A percentile compares a stretch with the other conserved stretches of the same genome.
Evolutionary conservation across 2,329 filamentous ascomycete genomes (phyloP).

Genomic region (Aspergillus sclerotialis): DNA sequence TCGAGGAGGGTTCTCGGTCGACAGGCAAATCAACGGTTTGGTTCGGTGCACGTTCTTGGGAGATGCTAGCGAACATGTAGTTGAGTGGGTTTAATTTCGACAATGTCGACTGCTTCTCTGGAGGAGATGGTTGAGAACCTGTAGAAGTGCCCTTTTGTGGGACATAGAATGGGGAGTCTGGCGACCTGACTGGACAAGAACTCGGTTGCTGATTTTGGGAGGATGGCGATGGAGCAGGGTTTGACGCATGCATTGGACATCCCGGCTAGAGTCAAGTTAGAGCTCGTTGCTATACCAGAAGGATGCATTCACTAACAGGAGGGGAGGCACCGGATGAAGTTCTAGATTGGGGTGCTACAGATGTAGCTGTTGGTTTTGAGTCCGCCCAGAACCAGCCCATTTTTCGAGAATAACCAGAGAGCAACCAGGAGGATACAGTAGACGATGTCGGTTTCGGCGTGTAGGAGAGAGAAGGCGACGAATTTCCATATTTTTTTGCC

Average conservation of each 20-base stretch:
- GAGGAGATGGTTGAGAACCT: constrained; percentile 24
- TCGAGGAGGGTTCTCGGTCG: constrained; percentile 75
- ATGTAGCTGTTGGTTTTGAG: constrained; percentile 30
- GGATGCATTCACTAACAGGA: constrained; percentile 41
- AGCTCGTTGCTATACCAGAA: constrained; percentile 2
- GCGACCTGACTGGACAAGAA: constrained; percentile 42
- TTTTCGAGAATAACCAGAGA: no score
- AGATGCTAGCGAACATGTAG: constrained; percentile 87
- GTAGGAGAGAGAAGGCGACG: no score
- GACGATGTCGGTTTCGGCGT: no score
- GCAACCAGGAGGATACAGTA: no score
- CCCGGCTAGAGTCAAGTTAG: constrained; percentile 45
- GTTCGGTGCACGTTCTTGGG: constrained; percentile 66
- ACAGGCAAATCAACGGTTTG: constrained; percentile 72
- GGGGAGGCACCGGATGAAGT: constrained; percentile 44
- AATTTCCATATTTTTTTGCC: no score
- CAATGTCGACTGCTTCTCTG: constrained; percentile 41
- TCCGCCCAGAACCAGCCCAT: constrained; percentile 72
- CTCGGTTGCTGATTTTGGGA: constrained; percentile 20
- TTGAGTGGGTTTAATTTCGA: constrained; percentile 75
- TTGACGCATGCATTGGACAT: constrained; percentile 62
- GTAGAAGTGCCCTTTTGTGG: constrained; percentile 23
- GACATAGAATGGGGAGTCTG: constrained; percentile 42
- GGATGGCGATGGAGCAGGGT: constrained; percentile 22
- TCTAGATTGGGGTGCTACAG: constrained; percentile 42